Conservation (phyloP, 2,329 filamentous ascomycete species). For the Colletotrichum sublineola region DNA sequence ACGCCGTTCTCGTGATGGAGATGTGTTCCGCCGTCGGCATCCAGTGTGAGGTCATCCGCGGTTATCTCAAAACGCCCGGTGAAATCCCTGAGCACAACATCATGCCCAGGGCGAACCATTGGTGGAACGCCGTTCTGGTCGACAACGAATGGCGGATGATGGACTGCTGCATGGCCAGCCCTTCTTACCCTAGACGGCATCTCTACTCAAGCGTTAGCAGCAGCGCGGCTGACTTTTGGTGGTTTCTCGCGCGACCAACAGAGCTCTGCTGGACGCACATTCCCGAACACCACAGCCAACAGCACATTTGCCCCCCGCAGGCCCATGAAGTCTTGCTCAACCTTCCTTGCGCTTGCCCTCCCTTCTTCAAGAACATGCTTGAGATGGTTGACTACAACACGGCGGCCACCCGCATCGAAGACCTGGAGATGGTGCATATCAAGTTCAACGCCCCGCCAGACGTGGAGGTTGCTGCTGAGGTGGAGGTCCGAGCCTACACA, state of each 20-base stretch:
- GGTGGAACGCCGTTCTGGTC: conserved; percentile 95
- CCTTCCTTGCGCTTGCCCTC: conserved; percentile 86
- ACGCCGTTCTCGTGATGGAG: conserved; percentile 87
- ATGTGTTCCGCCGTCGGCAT: conserved; percentile 95
- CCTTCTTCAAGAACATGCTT: conserved; percentile 86
- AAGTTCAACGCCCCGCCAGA: conserved; percentile 90
- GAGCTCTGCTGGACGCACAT: conserved; percentile 98
- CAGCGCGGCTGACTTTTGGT: conserved; percentile 85
- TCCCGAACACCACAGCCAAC: conserved; percentile 86
- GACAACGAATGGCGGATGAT: conserved; percentile 97
- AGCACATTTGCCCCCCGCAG: conserved; percentile 92
- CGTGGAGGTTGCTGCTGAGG: conserved; percentile 91
- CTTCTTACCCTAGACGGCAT: conserved; percentile 85
- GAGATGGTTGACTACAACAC: conserved; percentile 93
- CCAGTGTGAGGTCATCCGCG: conserved; percentile 86
- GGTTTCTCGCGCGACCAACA: conserved; percentile 89
- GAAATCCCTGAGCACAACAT: conserved; percentile 85
- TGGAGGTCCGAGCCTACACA: conserved; percentile 85
- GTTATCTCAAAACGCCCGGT: conserved; percentile 91
- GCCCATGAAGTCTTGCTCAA: conserved; percentile 88
- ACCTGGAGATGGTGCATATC: conserved; percentile 92
- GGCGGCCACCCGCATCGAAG: conserved; percentile 85
- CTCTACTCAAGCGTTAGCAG: conserved; percentile 81
- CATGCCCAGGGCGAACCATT: conserved; percentile 92
- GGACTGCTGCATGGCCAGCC: conserved; percentile 91